These are phyloP conservation scores for Geotrichum klebahnii DNA, from an alignment of 1,139 yeast genomes.

Conservation along the genomic window DNA sequence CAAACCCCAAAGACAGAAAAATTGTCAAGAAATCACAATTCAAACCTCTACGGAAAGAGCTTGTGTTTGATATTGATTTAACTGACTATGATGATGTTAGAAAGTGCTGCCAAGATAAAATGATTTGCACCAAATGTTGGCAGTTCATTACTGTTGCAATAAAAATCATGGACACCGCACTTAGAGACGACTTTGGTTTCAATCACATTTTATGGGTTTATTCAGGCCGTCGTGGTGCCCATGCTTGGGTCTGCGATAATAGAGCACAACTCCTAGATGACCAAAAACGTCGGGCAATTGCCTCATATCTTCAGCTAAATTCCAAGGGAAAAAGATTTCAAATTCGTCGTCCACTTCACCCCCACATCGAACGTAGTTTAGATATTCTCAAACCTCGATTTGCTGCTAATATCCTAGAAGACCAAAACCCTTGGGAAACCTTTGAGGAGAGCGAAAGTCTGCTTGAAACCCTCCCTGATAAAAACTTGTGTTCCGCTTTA, in stretches of 20 bases:
- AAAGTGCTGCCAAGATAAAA: slow-evolving; percentile 86
- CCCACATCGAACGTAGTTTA: slow-evolving; percentile 65
- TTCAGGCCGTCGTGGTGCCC: slow-evolving; percentile 98
- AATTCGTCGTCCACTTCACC: slow-evolving; percentile 80
- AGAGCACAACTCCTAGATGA: slow-evolving; percentile 76
- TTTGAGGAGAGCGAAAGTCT: slow-evolving; percentile 53
- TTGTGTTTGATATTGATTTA: slow-evolving; percentile 94
- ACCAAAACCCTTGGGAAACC: slow-evolving; percentile 81
- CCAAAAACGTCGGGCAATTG: slow-evolving; percentile 64
- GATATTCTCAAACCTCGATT: slow-evolving; percentile 63
- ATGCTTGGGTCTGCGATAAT: slow-evolving; percentile 93
- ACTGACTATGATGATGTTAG: slow-evolving; percentile 93
- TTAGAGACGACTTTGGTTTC: slow-evolving; percentile 87
- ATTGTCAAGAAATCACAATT: slow-evolving; percentile 72
- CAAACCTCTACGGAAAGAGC: slow-evolving; percentile 78
- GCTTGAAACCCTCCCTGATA: slow-evolving; percentile 60
- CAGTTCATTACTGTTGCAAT: slow-evolving; percentile 85
- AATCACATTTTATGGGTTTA: slow-evolving; percentile 87
- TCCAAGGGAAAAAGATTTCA: slow-evolving; percentile 47
- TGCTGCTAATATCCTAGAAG: slow-evolving; percentile 60
- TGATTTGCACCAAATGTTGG: slow-evolving; percentile 90
- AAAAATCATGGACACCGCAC: slow-evolving; percentile 63
- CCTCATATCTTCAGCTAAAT: slow-evolving; percentile 75
- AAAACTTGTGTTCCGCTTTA: slow-evolving; percentile 51
- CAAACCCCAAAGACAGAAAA: slow-evolving; percentile 81